phyloP scores from a whole-genome alignment of 441 rosid genomes.

The Aquilaria agallochum region DNA sequence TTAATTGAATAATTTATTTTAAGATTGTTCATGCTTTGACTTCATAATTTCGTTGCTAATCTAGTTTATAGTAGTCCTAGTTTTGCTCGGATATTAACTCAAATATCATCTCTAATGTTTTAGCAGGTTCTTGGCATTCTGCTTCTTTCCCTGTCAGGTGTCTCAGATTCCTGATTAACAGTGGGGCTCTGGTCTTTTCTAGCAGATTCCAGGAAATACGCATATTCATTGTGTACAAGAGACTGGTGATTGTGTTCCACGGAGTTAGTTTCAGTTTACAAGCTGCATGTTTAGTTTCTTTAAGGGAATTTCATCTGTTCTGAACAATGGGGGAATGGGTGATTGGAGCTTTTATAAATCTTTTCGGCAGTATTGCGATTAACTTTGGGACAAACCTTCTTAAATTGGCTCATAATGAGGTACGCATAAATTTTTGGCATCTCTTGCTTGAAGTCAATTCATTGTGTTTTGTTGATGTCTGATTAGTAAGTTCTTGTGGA shows the following conservation, averaged over 20 bases:
- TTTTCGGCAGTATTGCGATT: constrained; percentile 95
- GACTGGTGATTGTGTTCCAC: not conserved
- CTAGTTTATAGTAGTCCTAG: not conserved
- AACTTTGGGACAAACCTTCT: constrained; percentile 99
- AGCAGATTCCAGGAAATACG: not conserved
- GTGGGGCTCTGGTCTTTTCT: not conserved
- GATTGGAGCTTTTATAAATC: constrained; percentile 93
- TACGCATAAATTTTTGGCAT: constrained; percentile 8
- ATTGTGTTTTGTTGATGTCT: no score
- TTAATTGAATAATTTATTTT: not conserved
- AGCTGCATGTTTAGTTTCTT: constrained; percentile 29
- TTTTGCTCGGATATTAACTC: not conserved
- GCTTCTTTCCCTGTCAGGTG: not conserved
- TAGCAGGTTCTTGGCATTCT: not conserved
- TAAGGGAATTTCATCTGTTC: constrained; percentile 22
- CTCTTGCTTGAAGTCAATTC: no score
- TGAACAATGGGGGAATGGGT: constrained; percentile 96
- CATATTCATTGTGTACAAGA: not conserved
- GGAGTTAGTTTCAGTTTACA: constrained; percentile 9
- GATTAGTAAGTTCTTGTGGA: no score
- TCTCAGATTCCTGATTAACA: not conserved
- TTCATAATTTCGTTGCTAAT: not conserved
- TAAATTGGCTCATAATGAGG: constrained; percentile 96
- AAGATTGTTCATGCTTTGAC: not conserved
- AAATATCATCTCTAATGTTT: not conserved